Evolutionary conservation across 441 rosid genomes (phyloP).

Genomic region (Oxalis stricta): DNA sequence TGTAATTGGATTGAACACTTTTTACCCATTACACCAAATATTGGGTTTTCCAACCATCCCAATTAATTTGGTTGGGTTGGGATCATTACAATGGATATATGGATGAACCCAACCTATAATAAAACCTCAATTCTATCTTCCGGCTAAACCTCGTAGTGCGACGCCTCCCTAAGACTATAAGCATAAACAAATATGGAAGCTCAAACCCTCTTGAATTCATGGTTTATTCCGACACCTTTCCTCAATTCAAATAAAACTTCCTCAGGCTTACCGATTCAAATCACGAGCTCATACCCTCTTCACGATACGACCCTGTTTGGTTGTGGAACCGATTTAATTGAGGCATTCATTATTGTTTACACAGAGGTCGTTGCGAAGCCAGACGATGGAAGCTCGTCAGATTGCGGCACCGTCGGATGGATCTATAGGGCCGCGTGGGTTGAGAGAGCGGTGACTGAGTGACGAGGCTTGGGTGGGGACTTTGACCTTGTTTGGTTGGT

Average conservation of each 20-base stretch:
- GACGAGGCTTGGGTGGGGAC: conserved; percentile 61
- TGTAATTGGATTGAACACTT: too few relatives aligned
- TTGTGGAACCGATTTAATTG: conserved; percentile 75
- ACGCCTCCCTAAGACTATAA: conserved; percentile 77
- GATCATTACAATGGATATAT: too few relatives aligned
- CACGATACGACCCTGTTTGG: conserved; percentile 76
- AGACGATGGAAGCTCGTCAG: conserved; percentile 75
- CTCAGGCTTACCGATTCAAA: conserved; percentile 76
- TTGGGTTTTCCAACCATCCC: too few relatives aligned
- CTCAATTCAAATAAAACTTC: conserved; percentile 61
- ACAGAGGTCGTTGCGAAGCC: conserved; percentile 93
- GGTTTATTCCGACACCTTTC: conserved; percentile 67
- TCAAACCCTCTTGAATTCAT: too few relatives aligned
- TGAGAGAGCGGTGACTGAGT: conserved; percentile 53
- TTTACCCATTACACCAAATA: too few relatives aligned
- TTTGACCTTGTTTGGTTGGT: conserved; percentile 36
- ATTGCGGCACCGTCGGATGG: conserved; percentile 68
- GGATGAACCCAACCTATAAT: too few relatives aligned
- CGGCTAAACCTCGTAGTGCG: conserved; percentile 68
- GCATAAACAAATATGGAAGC: too few relatives aligned
- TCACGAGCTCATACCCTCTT: conserved; percentile 89
- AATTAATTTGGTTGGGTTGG: too few relatives aligned
- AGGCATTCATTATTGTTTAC: conserved; percentile 85
- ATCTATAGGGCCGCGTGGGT: conserved; percentile 72
- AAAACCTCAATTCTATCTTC: conserved; percentile 83